phyloP scores from a whole-genome alignment of 2,329 filamentous ascomycete species.

The Claviceps pazoutovae region DNA sequence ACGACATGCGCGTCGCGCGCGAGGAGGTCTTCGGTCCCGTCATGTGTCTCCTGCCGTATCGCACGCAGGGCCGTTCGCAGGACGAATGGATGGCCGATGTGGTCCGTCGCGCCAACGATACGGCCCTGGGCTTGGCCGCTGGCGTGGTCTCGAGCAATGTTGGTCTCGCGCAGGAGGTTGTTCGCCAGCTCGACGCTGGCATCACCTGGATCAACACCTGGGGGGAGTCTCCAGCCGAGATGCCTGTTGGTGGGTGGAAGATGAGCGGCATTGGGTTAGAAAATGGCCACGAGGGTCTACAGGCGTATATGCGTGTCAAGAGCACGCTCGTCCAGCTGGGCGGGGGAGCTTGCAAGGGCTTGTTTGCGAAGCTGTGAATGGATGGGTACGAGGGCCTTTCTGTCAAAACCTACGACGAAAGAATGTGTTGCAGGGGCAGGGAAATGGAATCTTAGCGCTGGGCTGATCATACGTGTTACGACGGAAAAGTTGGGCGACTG shows the following conservation, averaged over 20 bases:
- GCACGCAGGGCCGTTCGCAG: slow-evolving; percentile 23
- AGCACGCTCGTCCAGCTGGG: slow-evolving; percentile 77
- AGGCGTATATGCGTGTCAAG: slow-evolving; percentile 76
- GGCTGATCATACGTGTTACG: no score
- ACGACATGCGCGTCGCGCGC: slow-evolving; percentile 62
- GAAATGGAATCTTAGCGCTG: no score
- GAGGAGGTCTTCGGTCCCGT: slow-evolving; percentile 89
- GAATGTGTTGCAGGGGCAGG: no score
- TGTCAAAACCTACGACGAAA: no score
- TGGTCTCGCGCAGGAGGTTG: slow-evolving; percentile 56
- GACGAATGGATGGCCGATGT: slow-evolving; percentile 47
- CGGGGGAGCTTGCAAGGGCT: slow-evolving; percentile 43
- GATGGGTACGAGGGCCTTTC: not conserved
- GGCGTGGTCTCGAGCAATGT: slow-evolving; percentile 71
- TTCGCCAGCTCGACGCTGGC: slow-evolving; percentile 60
- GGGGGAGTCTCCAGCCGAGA: slow-evolving; percentile 85
- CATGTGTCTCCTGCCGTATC: slow-evolving; percentile 66
- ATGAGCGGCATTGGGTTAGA: slow-evolving; percentile 77
- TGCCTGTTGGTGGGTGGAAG: slow-evolving; percentile 90
- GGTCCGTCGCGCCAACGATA: slow-evolving; percentile 60
- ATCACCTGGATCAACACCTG: slow-evolving; percentile 91
- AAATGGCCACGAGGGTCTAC: slow-evolving; percentile 67
- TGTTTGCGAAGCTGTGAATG: slow-evolving; percentile 55
- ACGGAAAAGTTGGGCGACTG: no score
- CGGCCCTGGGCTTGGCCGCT: slow-evolving; percentile 64